Base-by-base conservation (phyloP, 176 grass and related monocot species). In the Carex kokanica region DNA sequence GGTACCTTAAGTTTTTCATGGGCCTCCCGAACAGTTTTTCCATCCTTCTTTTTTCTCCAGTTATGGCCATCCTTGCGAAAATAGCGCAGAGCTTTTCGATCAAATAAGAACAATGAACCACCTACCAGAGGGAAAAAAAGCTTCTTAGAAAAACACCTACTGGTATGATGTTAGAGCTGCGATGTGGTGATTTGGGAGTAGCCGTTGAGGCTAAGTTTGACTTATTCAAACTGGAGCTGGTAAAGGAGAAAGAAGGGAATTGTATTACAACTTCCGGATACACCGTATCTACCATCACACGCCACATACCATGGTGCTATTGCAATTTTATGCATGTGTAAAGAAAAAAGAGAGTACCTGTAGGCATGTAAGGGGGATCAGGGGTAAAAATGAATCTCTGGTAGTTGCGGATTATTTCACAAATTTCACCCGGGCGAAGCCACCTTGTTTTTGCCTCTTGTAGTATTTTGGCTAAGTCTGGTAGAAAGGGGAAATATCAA, bases 31-130 rank as follows among this genome's bases (percentile, higher is more conserved):
- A 93, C 81, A 74, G 88, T 93, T 83, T 93, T 93, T 43, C 88
- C 91, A 73, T 93, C 91, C 74, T 85, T 93, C 86, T 93, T 93
- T 87, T 93, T 93, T 77, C 88, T 90, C 91, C 91, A 93, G 23
- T 85, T 90, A 55, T 93, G 91, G 40, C 91, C 91, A 87, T 93
- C 91, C 78, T 87, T 93, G 81, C 91, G 90, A 62, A 93, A 93
- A 84, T 93, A 93, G 29, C 91, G 90, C 78, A 93, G 78, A 72
- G 88, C 83, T 84, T 93, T 93, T 23, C 91, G 91, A 55, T 93
- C 84, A 85, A 90, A 93, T n/a, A 93, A 80, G 78, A 91, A 93
- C 66, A 93, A 83, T 62, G 91, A 88, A 32, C 91, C 91, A 82
- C 91, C 91, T 93, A 77, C 63, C 38, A 61, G 36, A 82, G 4